Evolutionary conservation across 768 basidiomycete genomes (phyloP).

Genomic region (Serpula lacrymans): DNA sequence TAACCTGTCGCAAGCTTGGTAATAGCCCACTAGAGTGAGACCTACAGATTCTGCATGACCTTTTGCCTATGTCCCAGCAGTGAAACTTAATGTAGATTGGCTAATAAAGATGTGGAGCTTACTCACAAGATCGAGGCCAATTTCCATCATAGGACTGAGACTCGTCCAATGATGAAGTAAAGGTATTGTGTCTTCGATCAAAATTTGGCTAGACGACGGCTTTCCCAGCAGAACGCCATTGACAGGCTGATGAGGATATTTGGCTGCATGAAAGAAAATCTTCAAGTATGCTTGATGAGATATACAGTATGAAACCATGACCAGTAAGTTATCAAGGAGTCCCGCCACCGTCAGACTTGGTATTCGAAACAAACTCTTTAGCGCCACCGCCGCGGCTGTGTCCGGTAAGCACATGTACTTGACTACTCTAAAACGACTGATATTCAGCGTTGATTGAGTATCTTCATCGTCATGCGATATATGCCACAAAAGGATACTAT

Average conservation of each 20-base stretch:
- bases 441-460: too few relatives aligned
- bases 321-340: too few relatives aligned
- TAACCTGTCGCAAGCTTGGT: slow-evolving; percentile 66
- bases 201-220: slow-evolving; percentile 34
- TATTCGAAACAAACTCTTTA: too few relatives aligned
- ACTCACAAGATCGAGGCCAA: slow-evolving; percentile 73
- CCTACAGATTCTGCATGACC: slow-evolving; percentile 54
- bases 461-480: too few relatives aligned
- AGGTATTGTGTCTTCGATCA: slow-evolving; percentile 66
- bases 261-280: slow-evolving; percentile 74
- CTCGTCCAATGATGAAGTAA: slow-evolving; percentile 84
- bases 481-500: too few relatives aligned
- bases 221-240: slow-evolving; percentile 77
- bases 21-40: slow-evolving; percentile 65
- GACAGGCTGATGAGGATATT: slow-evolving; percentile 71
- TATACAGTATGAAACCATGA: slow-evolving; percentile 47
- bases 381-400: too few relatives aligned
- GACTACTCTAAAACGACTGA: too few relatives aligned
- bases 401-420: too few relatives aligned
- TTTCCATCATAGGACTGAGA: slow-evolving; percentile 83
- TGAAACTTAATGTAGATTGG: slow-evolving; percentile 2
- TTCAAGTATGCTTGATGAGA: slow-evolving; percentile 66
- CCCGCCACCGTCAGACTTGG: too few relatives aligned
- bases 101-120: neutral
- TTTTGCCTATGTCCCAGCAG: slow-evolving; percentile 59